Percentiles rank a stretch among this genome's conserved stretches.
These are phyloP conservation scores for Candida insectalens DNA, from an alignment of 805 yeast species.

Conservation along the genomic window DNA sequence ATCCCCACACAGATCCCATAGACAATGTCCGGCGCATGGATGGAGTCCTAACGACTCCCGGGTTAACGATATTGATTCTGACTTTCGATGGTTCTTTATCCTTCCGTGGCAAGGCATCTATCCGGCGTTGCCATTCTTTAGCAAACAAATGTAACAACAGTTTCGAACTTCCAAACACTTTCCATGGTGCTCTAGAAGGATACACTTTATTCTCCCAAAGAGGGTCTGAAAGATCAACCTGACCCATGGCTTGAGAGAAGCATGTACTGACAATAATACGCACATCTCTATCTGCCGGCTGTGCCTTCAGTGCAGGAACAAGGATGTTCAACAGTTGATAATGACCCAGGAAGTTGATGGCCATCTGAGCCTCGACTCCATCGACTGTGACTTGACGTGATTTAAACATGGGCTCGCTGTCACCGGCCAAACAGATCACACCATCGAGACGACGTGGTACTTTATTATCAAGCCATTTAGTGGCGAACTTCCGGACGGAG, in stretches of 20 bases:
- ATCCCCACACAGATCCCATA: constrained; percentile 57
- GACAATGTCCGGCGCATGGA: constrained; percentile 71
- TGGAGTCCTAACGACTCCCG: constrained; percentile 87
- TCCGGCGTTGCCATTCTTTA: constrained; percentile 64
- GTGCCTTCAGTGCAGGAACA: constrained; percentile 77
- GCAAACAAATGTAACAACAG: constrained; percentile 66
- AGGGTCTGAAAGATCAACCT: constrained; percentile 50
- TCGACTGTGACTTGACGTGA: constrained; percentile 62
- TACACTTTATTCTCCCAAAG: constrained; percentile 53
- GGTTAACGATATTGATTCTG: constrained; percentile 69
- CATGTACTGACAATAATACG: constrained; percentile 75
- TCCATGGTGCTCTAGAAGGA: constrained; percentile 58
- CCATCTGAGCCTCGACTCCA: constrained; percentile 82
- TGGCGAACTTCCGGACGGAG: constrained; percentile 82
- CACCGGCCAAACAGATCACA: constrained; percentile 80
- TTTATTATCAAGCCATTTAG: constrained; percentile 83
- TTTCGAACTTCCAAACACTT: constrained; percentile 74
- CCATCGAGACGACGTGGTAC: constrained; percentile 92
- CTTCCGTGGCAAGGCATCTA: constrained; percentile 49
- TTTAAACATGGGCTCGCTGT: constrained; percentile 59
- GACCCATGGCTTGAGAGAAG: constrained; percentile 65
- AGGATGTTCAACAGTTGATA: constrained; percentile 71
- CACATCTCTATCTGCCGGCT: constrained; percentile 93
- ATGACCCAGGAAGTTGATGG: constrained; percentile 72
- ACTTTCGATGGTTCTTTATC: constrained; percentile 67